Evolutionary conservation across 768 basidiomycete genomes (phyloP).

Genomic region (Xanthoconium stramineum): DNA sequence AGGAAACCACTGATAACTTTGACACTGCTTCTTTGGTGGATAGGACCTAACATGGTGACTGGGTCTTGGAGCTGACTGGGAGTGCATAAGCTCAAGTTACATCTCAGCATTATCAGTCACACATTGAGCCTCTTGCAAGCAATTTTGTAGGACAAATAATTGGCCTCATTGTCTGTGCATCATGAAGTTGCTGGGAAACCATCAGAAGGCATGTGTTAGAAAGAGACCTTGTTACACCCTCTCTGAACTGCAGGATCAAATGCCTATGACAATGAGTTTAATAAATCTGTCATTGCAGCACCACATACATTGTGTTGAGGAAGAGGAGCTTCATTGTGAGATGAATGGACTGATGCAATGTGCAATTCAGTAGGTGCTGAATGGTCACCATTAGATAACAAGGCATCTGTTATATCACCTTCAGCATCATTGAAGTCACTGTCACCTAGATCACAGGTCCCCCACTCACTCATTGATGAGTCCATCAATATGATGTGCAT

Average conservation of each 20-base stretch:
- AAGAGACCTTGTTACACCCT: too few relatives aligned
- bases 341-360: neutral
- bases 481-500: too few relatives aligned
- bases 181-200: too few relatives aligned
- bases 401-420: neutral
- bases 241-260: neutral
- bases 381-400: neutral
- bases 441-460: neutral
- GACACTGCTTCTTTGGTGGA: neutral
- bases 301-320: neutral
- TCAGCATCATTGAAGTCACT: neutral
- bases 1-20: neutral
- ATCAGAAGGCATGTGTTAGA: too few relatives aligned
- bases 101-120: neutral
- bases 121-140: neutral
- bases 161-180: neutral
- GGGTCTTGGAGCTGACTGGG: neutral
- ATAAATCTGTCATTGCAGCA: neutral
- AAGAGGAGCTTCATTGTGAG: neutral
- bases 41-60: too few relatives aligned
- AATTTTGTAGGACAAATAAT: neutral
- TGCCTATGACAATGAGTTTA: neutral
- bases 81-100: neutral
- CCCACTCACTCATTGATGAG: too few relatives aligned
- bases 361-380: neutral